phyloP scores from a whole-genome alignment of 192 early-diverging fungal species.

The Podila clonocystis region DNA sequence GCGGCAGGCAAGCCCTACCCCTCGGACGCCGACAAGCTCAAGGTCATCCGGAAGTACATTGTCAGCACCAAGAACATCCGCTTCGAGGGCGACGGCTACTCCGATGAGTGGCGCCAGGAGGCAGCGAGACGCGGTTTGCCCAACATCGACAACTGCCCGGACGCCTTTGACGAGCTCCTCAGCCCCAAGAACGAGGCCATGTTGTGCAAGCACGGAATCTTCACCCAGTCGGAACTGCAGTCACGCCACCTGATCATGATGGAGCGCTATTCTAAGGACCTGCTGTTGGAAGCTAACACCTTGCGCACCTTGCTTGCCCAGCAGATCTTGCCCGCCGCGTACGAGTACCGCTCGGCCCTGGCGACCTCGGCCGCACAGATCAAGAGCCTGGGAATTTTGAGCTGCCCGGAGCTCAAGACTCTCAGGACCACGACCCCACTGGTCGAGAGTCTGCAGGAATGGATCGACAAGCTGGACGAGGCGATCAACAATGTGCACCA shows the following conservation, averaged over 20 bases:
- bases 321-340: slow-evolving; percentile 87
- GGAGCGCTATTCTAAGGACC: slow-evolving; percentile 97
- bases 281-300: slow-evolving; percentile 91
- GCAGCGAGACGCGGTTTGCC: slow-evolving; percentile 92
- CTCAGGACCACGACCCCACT: slow-evolving; percentile 72
- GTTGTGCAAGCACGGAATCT: slow-evolving; percentile 81
- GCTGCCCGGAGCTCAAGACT: slow-evolving; percentile 73
- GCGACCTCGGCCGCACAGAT: slow-evolving; percentile 79
- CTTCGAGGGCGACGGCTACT: slow-evolving; percentile 98
- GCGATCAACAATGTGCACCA: slow-evolving; percentile 63
- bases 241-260: slow-evolving; percentile 95
- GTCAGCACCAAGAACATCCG: slow-evolving; percentile 81
- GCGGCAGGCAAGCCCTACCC: slow-evolving; percentile 80
- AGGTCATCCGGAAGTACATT: slow-evolving; percentile 85
- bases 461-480: slow-evolving; percentile 62
- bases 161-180: slow-evolving; percentile 86
- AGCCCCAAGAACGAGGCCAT: slow-evolving; percentile 73
- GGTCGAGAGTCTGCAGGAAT: slow-evolving; percentile 62
- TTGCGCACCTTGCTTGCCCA: slow-evolving; percentile 80
- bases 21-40: slow-evolving; percentile 85
- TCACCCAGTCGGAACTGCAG: slow-evolving; percentile 83
- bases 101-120: slow-evolving; percentile 89
- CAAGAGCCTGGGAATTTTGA: slow-evolving; percentile 61
- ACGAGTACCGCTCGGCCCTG: slow-evolving; percentile 86
- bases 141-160: slow-evolving; percentile 90